A percentile compares a stretch with the other conserved stretches of the same genome.
Evolutionary conservation across 2,329 filamentous ascomycete species (phyloP).

Genomic region (Colletotrichum noveboracense): DNA sequence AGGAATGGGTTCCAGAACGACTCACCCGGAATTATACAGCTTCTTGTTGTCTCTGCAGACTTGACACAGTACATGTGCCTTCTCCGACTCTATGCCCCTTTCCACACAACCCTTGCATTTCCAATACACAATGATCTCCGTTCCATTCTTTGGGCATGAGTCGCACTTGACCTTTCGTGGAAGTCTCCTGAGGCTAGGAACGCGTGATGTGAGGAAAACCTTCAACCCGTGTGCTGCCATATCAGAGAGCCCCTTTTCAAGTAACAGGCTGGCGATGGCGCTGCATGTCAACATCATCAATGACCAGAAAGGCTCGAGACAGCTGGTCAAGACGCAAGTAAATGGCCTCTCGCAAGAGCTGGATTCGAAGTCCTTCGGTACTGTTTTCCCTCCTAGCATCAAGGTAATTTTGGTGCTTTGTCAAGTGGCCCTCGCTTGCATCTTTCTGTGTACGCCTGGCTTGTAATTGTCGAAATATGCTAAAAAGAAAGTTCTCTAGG

Average conservation of each 20-base stretch:
- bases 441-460: not conserved
- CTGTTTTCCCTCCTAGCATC: not conserved
- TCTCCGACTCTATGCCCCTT: not conserved
- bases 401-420: not conserved
- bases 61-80: not conserved
- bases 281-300: constrained; percentile 5
- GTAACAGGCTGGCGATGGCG: not conserved
- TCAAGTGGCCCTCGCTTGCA: too few relatives aligned
- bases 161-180: not conserved
- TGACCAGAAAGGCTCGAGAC: not conserved
- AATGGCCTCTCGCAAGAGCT: not conserved
- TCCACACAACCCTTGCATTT: not conserved
- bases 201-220: not conserved
- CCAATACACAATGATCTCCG: not conserved
- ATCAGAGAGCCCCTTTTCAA: not conserved
- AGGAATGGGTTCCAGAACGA: not conserved
- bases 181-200: not conserved
- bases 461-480: not conserved
- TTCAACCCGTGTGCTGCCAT: not conserved
- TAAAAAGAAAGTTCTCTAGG: not conserved
- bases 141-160: not conserved
- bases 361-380: not conserved
- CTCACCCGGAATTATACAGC: not conserved
- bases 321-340: not conserved
- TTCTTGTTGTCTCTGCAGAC: not conserved